phyloP scores from a whole-genome alignment of 768 basidiomycete genomes.

The Tylopilus felleus region DNA sequence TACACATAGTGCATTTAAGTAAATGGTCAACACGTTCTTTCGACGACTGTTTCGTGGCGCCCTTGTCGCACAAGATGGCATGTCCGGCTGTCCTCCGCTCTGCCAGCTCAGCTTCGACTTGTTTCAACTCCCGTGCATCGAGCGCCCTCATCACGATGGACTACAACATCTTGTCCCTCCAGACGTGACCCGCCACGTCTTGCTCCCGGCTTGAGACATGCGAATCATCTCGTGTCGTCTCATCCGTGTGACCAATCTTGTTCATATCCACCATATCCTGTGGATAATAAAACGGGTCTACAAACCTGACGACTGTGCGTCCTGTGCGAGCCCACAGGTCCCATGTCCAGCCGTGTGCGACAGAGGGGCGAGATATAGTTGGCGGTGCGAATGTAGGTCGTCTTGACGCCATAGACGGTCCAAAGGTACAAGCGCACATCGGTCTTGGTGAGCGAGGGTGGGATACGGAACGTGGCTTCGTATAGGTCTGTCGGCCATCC shows the following conservation, averaged over 20 bases:
- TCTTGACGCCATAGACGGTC: slow-evolving; percentile 82
- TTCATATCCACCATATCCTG: slow-evolving; percentile 75
- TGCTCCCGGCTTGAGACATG: slow-evolving; percentile 35
- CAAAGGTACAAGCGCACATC: slow-evolving; percentile 84
- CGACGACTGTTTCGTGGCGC: slow-evolving; percentile 1
- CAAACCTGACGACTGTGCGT: slow-evolving; percentile 90
- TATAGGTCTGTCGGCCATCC: no score
- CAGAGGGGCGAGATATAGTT: slow-evolving; percentile 67
- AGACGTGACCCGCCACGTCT: slow-evolving; percentile 39
- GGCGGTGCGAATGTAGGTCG: slow-evolving; percentile 95
- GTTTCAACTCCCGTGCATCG: slow-evolving; percentile 39
- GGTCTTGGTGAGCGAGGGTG: slow-evolving; percentile 87
- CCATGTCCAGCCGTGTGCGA: slow-evolving; percentile 27
- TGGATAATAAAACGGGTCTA: slow-evolving; percentile 93
- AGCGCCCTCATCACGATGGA: slow-evolving; percentile 47
- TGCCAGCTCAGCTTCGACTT: slow-evolving; percentile 33
- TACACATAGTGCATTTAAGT: no score
- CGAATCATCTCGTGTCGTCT: slow-evolving; percentile 34
- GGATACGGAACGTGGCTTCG: slow-evolving; percentile 91
- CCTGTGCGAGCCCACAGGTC: slow-evolving; percentile 37
- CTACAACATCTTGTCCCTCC: slow-evolving; percentile 48
- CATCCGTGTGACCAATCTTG: slow-evolving; percentile 35
- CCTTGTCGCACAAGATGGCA: slow-evolving; percentile 22
- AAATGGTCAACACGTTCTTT: neutral
- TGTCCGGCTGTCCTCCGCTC: slow-evolving; percentile 25